Evolutionary conservation across 2,329 filamentous ascomycete genomes (phyloP), one percentile per base, ranked within the genome.

Genomic region (Trichophyton equinum): DNA sequence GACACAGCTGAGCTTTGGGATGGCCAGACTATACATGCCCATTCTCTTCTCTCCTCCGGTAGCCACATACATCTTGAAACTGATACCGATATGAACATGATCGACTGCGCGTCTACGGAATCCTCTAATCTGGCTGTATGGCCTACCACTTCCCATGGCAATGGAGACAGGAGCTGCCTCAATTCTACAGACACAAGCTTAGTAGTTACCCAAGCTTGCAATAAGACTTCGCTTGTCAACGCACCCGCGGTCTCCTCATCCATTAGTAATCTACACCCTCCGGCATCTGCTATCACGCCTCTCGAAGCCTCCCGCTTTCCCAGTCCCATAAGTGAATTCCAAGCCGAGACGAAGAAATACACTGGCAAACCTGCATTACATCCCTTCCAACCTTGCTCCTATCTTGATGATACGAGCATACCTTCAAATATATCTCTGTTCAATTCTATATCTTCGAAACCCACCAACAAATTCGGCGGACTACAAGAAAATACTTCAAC

Each of bases 271-370:
- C 2, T 25, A 8, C 9, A 22, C 20, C 20, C 22, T 25, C 27
- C 27, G n/a, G 22, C 25, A 53, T 4, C 49, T 7, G 15, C 25
- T 33, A 25, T 11, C 22, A 53, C 9, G 11, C n/a, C n/a, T 25
- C 22, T 4, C 6, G 13, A 22, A n/a, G 27, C 11, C 15, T 53
- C 22, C 22, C 69, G 71, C 36, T 67, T 75, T 22, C 75, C 74
- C 2, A 76, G 73, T 59, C 74, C 74, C 1, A 71, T 75, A 60
- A 75, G 72, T 56, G 73, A 76, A 47, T 15, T 22, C 13, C 44
- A 47, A 47, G 68, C 69, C 38, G 73, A 69, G 30, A 13, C 27
- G 15, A 56, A 33, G 15, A 56, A 9, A 11, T 9, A 33, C 9
- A 20, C n/a, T 2, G 20, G 44, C 20, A 47, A 11, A 25, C 7